These are phyloP conservation scores for Cyberlindnera amylophila DNA, from an alignment of 805 yeast genomes.

Conservation along the genomic window DNA sequence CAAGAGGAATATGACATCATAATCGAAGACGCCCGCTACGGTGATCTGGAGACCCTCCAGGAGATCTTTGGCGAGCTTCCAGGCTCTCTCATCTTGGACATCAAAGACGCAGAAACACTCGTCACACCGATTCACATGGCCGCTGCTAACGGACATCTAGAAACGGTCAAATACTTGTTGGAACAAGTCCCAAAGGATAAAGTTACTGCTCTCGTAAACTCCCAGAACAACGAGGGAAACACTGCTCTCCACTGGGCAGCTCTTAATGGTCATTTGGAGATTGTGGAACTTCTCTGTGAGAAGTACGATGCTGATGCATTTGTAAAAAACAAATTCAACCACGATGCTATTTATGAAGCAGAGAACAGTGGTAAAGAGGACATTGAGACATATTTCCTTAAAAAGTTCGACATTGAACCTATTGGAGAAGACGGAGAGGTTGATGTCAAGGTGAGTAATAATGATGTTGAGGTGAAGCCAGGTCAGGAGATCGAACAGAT, in stretches of 20 bases:
- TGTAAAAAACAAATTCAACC: constrained; percentile 65
- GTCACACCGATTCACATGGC: constrained; percentile 93
- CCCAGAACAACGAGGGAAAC: constrained; percentile 77
- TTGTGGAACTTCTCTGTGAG: constrained; percentile 69
- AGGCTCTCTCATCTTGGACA: constrained; percentile 38
- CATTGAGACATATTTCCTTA: constrained; percentile 72
- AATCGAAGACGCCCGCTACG: constrained; percentile 79
- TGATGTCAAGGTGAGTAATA: constrained; percentile 25
- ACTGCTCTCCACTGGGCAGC: constrained; percentile 98
- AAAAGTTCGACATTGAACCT: constrained; percentile 66
- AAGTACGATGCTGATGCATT: constrained; percentile 79
- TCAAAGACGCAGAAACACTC: constrained; percentile 59
- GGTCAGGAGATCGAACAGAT: constrained; percentile 51
- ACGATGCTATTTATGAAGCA: constrained; percentile 87
- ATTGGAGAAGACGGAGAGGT: constrained; percentile 46
- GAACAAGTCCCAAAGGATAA: constrained; percentile 42
- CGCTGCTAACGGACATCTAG: constrained; percentile 87
- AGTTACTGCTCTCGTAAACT: constrained; percentile 43
- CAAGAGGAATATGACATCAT: constrained; percentile 84
- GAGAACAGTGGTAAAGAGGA: constrained; percentile 73
- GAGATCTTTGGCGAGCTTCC: constrained; percentile 61
- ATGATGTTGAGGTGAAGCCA: constrained; percentile 38
- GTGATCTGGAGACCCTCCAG: constrained; percentile 74
- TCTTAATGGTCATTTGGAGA: constrained; percentile 73
- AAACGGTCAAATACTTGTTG: constrained; percentile 58